phyloP scores from a whole-genome alignment of 2,329 filamentous ascomycete species.

The Tothia fuscella region DNA sequence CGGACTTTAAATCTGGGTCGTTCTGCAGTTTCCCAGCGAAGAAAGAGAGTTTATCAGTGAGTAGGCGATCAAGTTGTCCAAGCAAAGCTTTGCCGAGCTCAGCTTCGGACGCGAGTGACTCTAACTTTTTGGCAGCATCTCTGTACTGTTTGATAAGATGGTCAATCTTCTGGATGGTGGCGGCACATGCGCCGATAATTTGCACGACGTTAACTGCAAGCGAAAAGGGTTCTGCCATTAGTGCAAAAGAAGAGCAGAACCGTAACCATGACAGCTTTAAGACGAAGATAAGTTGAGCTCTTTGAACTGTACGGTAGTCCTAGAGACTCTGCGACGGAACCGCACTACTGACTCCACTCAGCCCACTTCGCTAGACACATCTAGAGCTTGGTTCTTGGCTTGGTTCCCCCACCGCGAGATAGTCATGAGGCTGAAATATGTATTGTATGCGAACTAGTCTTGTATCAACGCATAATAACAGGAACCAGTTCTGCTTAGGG shows the following conservation, averaged over 20 bases:
- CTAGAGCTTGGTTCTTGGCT: too few species aligned
- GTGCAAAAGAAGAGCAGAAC: not conserved
- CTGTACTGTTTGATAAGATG: not conserved
- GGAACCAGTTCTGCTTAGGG: too few species aligned
- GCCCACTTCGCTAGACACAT: too few species aligned
- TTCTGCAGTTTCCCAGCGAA: not conserved
- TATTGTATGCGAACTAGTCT: too few species aligned
- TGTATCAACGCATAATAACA: too few species aligned
- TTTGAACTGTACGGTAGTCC: too few species aligned
- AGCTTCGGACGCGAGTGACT: not conserved
- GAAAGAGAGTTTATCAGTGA: not conserved
- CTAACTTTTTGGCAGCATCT: not conserved
- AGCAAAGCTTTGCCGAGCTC: not conserved
- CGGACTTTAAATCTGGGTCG: not conserved
- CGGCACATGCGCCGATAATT: not conserved
- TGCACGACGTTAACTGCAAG: conserved; percentile 1
- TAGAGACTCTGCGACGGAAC: too few species aligned
- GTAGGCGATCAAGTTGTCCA: not conserved
- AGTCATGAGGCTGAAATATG: too few species aligned
- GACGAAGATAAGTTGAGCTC: too few species aligned
- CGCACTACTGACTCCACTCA: too few species aligned
- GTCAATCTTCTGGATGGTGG: not conserved
- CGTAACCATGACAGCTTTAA: too few species aligned
- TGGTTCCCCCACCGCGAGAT: too few species aligned
- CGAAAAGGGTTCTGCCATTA: not conserved